Percentiles rank a stretch among this genome's conserved stretches.
These are phyloP conservation scores for Pinus albicaulis DNA, from an alignment of 75 land plant species.

Conservation along the genomic window DNA sequence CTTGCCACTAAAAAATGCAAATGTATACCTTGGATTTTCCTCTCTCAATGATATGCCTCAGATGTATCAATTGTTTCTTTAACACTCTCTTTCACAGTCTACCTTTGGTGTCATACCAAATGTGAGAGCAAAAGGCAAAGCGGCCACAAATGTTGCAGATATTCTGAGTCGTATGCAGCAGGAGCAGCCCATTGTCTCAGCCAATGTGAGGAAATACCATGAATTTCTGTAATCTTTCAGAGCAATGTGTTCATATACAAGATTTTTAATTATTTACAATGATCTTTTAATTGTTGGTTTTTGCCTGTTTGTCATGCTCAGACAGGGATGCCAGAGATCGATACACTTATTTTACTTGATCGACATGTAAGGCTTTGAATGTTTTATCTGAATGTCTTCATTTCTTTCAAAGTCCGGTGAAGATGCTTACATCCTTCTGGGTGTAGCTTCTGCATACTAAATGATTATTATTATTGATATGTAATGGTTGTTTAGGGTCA, in stretches of 20 bases:
- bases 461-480: neutral
- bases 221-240: neutral
- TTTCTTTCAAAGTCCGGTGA: neutral
- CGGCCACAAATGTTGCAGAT: constrained; percentile 74
- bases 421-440: neutral
- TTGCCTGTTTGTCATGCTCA: constrained; percentile 23
- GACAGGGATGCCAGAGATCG: constrained; percentile 79
- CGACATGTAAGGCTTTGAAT: constrained; percentile 58
- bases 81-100: constrained; percentile 22
- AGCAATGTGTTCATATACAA: neutral
- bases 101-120: constrained; percentile 88
- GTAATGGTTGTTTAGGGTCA: neutral
- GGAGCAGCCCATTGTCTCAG: constrained; percentile 67
- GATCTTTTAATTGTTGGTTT: neutral
- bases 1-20: neutral
- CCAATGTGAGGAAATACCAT: constrained; percentile 39
- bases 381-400: neutral
- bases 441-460: neutral
- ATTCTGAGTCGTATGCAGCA: constrained; percentile 73
- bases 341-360: constrained; percentile 86
- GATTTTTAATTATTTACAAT: neutral
- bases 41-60: neutral
- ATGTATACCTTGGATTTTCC: neutral
- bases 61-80: too few species aligned
- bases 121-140: constrained; percentile 95